Evolutionary conservation across 495 filamentous ascomycete genomes (phyloP), one percentile per base, ranked within the genome.

Genomic region (Hapsidospora chrysogenum): DNA sequence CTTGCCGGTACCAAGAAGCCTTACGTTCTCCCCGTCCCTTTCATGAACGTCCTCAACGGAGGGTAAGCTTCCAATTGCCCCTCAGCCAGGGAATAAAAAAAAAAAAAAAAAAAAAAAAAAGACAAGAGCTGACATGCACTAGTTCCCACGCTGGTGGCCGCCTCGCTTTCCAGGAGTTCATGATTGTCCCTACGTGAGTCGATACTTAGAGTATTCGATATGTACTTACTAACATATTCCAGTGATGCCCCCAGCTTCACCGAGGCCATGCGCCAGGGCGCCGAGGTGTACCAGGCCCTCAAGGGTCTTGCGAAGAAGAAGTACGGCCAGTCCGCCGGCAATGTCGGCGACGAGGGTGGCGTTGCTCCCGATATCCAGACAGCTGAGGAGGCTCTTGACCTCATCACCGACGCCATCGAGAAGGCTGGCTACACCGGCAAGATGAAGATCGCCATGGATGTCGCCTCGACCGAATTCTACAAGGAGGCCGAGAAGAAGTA

Each of bases 11-110:
- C 89, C 60, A 95, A 96, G 80, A 94, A 99, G 79, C 92, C 92
- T 51, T 99, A 92, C 53, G 92, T 99, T 41, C 79, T 99, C 9
- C 92, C 92, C 36, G 92, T 99, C 38, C 92, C 92, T 43, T 99
- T 99, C 80, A 82, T 85, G 85, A 99, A 99, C 68, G 92, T 99
- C 54, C 73, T 99, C 41, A 99, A 99, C 63, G 92, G 92, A 64
- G 89, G 89, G 55, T 66, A 48, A 42, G 57, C 55, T n/a, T 17
- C 18, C 9, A n/a, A n/a, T n/a, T n/a, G n/a, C n/a, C n/a, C n/a
- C n/a, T n/a, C n/a, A n/a, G n/a, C n/a, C n/a, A n/a, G n/a, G n/a
- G n/a, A n/a, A n/a, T n/a, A n/a, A n/a, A n/a, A n/a, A n/a, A n/a
- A n/a, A n/a, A n/a, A n/a, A n/a, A n/a, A n/a, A n/a, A n/a, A n/a